Evolutionary conservation across 202 grass and related monocot species (phyloP).

Genomic region (Schoenoplectus tabernaemontani): DNA sequence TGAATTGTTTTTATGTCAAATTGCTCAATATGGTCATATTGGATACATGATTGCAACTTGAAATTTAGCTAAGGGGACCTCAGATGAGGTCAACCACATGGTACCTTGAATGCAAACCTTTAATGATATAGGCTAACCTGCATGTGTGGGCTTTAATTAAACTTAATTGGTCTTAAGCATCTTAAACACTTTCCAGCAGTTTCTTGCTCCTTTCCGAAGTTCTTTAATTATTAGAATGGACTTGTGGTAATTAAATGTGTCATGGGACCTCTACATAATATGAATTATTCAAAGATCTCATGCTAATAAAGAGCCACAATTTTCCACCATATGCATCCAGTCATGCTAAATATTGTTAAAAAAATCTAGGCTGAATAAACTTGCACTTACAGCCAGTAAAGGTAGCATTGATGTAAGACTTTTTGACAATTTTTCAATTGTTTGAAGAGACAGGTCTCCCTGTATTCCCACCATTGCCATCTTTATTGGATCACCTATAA

Average conservation of each 20-base stretch:
- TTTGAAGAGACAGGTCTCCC: constrained; percentile 48
- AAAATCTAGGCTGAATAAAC: background rate
- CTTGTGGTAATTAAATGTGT: background rate
- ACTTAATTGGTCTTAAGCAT: background rate
- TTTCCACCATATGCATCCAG: background rate
- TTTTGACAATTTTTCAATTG: constrained; percentile 60
- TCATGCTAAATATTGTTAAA: background rate
- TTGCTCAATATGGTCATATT: background rate
- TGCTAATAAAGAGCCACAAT: background rate
- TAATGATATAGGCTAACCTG: background rate
- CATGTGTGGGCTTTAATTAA: background rate
- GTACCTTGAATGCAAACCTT: background rate
- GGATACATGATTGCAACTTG: background rate
- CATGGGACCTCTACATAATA: background rate
- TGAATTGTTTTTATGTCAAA: background rate
- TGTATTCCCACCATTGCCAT: constrained; percentile 69
- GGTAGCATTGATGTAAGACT: constrained; percentile 77
- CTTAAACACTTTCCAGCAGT: background rate
- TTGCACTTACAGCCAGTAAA: constrained; percentile 64
- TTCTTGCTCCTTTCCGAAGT: background rate
- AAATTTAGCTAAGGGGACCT: background rate
- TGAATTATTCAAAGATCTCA: background rate
- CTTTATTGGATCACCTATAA: constrained; percentile 72
- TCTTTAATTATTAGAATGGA: background rate
- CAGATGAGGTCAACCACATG: background rate